Evolutionary conservation across 306 rosid genomes (phyloP), one percentile per base, ranked within the genome.

Genomic region (Pyrus pyrifolia): DNA sequence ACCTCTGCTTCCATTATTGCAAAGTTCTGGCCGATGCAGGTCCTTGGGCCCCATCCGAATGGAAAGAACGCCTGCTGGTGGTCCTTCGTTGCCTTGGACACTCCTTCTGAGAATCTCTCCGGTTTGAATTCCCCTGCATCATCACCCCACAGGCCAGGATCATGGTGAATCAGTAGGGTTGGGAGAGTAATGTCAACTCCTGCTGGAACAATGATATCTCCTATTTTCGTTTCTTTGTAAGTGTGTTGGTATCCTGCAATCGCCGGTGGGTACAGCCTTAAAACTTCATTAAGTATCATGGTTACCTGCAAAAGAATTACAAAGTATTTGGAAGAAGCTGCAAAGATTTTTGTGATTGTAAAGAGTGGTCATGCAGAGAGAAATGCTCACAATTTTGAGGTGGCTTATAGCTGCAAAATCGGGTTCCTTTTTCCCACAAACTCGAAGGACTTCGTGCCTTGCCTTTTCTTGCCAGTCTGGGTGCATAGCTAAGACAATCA

Each of bases 1-100:
- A 85, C 69, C 74, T 83, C 81, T 53, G 87, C 91, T 74, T 85
- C 89, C 38, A 81, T 78, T 68, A 70, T 76, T 27, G 89, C 79
- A 66, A 87, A 85, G 53, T 81, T 87, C 71, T 85, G 87, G 61
- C 89, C 91, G 15, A 85, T 67, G 77, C 83, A 85, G 40, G 82
- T 85, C 86, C 81, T 85, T 15, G 87, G 86, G 4, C 83, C 89
- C 91, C 91, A 85, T 19, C 91, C 84, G 71, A 88, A 85, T 23
- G 89, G 87, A 71, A 85, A 83, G 78, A 83, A 88, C 14, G 80
- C 86, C 25, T 73, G 78, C 59, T 81, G 82, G 62, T 49, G 55
- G 55, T 79, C 81, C 80, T 81, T 88, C 1, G 71, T 60, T 30
- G 87, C 86, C 66, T 65, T 83, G 4, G 70, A 79, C 61, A 85